Evolutionary conservation across 345 rosid species (phyloP), one percentile per base, ranked within the genome.

Genomic region (Moringa oleifera): DNA sequence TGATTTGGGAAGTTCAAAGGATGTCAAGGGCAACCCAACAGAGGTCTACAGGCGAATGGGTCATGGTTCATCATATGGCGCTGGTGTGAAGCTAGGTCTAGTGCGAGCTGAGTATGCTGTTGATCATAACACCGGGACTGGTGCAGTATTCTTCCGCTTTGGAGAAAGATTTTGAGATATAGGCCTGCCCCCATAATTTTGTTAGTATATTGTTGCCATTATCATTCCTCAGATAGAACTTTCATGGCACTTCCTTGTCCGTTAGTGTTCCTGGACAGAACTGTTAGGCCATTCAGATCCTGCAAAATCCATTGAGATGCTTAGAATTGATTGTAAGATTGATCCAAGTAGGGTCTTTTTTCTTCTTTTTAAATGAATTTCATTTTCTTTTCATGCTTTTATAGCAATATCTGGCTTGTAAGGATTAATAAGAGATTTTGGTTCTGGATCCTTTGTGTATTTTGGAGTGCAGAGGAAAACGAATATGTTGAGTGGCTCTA

Each of bases 21-120:
- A 88, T 63, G 96, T 94, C 62, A 94, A 94, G 72, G 99, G 99
- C 28, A 94, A 94, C 69, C 99, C 99, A 31, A 94, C 99, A 15
- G 96, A 83, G 54, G 97, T 88, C 10, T 94, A 90, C 71, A 78
- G 91, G 75, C 85, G 97, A 75, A 73, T 79, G 95, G 97, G 96
- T 37, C 86, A 82, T 2, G 97, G 99, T 64, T 94, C 99, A 12
- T 94, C 99, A 0, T 90, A 90, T 51, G 97, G 99, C 61, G 82
- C 71, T 56, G 97, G 99, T 17, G 82, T 78, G 58, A 90, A 94
- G 82, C 77, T 94, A 15, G 99, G 99, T 53, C 73, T 88, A 58
- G 96, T 90, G 21, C 70, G 99, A 20, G 97, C 99, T 10, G 97
- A 94, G 71, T 90, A 94, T 71, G 96, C 96, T 18, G 91, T 94